Conservation (phyloP, 2,329 filamentous ascomycete genomes). For the Phialocephala sp. region DNA sequence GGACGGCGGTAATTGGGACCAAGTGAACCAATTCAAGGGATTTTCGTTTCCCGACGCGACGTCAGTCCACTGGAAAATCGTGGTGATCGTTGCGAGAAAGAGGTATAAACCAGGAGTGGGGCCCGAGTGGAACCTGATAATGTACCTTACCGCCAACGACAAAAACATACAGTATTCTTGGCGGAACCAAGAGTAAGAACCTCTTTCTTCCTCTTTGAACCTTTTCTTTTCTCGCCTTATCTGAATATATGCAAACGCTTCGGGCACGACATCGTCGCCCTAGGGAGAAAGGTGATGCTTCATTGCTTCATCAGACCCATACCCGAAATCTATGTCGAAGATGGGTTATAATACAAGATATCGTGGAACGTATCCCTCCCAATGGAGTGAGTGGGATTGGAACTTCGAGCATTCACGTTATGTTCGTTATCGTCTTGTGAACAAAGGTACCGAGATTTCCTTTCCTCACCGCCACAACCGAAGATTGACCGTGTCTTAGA, state of each 20-base stretch:
- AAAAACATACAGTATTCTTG: neutral
- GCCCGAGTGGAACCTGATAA: conserved; percentile 9
- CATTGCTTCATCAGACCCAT: conserved; percentile 1
- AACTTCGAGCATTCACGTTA: conserved; percentile 5
- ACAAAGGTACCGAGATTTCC: neutral
- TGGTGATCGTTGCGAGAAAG: conserved; percentile 7
- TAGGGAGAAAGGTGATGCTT: conserved; percentile 7
- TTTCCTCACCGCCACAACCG: conserved; percentile 3
- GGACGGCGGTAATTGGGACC: neutral
- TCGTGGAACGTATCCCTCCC: conserved; percentile 7
- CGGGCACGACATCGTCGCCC: conserved; percentile 2
- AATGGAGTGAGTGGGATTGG: conserved; percentile 8
- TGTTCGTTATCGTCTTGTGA: conserved; percentile 10
- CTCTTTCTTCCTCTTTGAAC: neutral
- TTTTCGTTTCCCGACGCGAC: neutral
- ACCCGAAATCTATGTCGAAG: neutral
- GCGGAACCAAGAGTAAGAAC: neutral
- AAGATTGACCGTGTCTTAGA: conserved; percentile 1
- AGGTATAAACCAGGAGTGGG: conserved; percentile 5
- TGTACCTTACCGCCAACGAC: conserved; percentile 7
- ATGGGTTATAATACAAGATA: conserved; percentile 1
- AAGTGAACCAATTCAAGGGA: conserved; percentile 9
- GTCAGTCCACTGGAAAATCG: neutral
- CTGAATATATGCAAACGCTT: conserved; percentile 11
- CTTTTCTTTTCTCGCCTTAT: neutral